Conservation (phyloP, 2,329 filamentous ascomycete genomes). For the Lachnellula suecica region DNA sequence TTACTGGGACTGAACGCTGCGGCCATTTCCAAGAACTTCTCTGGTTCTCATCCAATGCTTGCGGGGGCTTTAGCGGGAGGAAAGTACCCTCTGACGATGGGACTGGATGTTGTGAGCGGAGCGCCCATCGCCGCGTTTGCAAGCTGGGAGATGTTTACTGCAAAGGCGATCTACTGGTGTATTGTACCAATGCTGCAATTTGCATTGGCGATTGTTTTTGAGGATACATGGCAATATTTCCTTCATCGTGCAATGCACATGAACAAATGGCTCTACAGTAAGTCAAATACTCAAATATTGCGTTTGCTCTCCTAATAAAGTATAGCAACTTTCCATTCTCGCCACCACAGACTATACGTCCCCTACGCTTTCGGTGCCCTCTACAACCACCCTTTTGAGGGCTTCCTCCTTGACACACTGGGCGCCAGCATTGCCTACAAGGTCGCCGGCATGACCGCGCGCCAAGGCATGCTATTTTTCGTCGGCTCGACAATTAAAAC, state of each 20-base stretch:
- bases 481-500: slow-evolving; percentile 90
- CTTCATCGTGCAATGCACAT: slow-evolving; percentile 94
- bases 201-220: slow-evolving; percentile 67
- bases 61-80: slow-evolving; percentile 78
- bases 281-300: slow-evolving; percentile 36
- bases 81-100: slow-evolving; percentile 70
- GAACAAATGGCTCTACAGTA: slow-evolving; percentile 96
- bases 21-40: slow-evolving; percentile 73
- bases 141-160: slow-evolving; percentile 74
- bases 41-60: slow-evolving; percentile 68
- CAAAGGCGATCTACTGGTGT: slow-evolving; percentile 77
- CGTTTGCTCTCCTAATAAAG: slow-evolving; percentile 24
- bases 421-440: slow-evolving; percentile 86
- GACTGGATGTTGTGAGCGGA: slow-evolving; percentile 51
- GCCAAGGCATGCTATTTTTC: slow-evolving; percentile 89
- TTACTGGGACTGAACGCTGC: slow-evolving; percentile 74
- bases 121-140: slow-evolving; percentile 70
- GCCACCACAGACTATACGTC: slow-evolving; percentile 95
- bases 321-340: slow-evolving; percentile 82
- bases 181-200: slow-evolving; percentile 78
- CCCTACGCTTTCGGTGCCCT: slow-evolving; percentile 96
- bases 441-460: slow-evolving; percentile 74
- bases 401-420: slow-evolving; percentile 87
- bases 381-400: slow-evolving; percentile 95
- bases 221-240: slow-evolving; percentile 99